Percentiles rank a stretch among this genome's conserved stretches.
phyloP scores from a whole-genome alignment of 1,284 basidiomycete genomes.

The Tremellales sp. region DNA sequence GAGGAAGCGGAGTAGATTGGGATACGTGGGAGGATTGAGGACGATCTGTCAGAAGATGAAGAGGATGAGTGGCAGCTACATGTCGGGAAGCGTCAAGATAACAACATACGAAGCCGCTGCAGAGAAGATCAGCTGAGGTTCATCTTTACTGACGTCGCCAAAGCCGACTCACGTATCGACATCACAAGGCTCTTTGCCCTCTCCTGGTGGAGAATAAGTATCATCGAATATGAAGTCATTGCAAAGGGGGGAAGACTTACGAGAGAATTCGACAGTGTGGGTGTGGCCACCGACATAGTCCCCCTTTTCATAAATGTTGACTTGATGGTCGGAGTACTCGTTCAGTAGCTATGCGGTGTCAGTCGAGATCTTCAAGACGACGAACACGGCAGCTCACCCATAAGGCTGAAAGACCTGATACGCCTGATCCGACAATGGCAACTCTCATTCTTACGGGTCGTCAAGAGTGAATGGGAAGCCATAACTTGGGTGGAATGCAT shows the following conservation, averaged over 20 bases:
- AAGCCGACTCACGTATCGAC: slow-evolving; percentile 62
- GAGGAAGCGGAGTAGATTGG: slow-evolving; percentile 73
- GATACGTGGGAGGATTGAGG: slow-evolving; percentile 72
- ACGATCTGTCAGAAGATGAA: slow-evolving; percentile 57
- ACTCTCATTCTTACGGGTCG: slow-evolving; percentile 53
- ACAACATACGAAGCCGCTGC: slow-evolving; percentile 46
- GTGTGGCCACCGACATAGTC: slow-evolving; percentile 71
- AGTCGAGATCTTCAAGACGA: background rate
- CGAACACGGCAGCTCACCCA: slow-evolving; percentile 53
- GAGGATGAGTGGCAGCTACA: background rate
- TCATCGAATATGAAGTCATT: background rate
- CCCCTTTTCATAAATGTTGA: slow-evolving; percentile 72
- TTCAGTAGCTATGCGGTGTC: slow-evolving; percentile 57
- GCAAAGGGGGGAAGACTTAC: slow-evolving; percentile 22
- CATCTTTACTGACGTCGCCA: background rate
- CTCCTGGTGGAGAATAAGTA: slow-evolving; percentile 19
- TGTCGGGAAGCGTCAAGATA: slow-evolving; percentile 43
- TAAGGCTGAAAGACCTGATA: slow-evolving; percentile 69
- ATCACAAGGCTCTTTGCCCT: slow-evolving; percentile 53
- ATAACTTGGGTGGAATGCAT: too few relatives aligned
- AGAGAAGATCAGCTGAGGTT: background rate
- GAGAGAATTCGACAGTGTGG: slow-evolving; percentile 63
- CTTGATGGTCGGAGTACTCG: slow-evolving; percentile 72
- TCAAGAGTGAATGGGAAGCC: too few relatives aligned
- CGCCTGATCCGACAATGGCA: slow-evolving; percentile 74